Conservation (phyloP, 306 rosid genomes). For the Medicago ruthenica region DNA sequence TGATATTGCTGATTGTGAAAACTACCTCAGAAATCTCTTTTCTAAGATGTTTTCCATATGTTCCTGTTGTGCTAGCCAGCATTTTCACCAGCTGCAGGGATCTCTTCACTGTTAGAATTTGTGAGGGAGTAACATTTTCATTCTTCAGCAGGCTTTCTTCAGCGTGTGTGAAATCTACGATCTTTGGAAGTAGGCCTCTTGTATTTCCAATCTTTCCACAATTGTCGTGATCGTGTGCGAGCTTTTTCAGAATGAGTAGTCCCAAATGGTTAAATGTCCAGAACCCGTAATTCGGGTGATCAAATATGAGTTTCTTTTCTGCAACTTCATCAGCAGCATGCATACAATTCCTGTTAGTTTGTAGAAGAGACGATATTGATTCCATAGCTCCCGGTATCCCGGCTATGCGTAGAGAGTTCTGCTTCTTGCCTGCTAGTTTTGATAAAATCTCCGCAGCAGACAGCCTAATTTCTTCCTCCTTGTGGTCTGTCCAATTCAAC, state of each 20-base stretch:
- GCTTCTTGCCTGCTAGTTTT: conserved; percentile 80
- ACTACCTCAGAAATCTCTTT: conserved; percentile 85
- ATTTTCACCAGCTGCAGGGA: conserved; percentile 89
- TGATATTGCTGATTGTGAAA: conserved; percentile 81
- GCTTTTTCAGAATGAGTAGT: conserved; percentile 79
- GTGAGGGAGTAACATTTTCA: conserved; percentile 54
- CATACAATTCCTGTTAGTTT: conserved; percentile 57
- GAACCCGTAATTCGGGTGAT: conserved; percentile 62
- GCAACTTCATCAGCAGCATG: conserved; percentile 79
- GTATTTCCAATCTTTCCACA: conserved; percentile 95
- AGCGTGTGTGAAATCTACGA: conserved; percentile 77
- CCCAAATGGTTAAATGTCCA: conserved; percentile 90
- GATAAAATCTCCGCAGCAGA: conserved; percentile 86
- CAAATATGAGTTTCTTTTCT: conserved; percentile 63
- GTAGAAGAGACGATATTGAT: conserved; percentile 85
- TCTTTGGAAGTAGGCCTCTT: conserved; percentile 84
- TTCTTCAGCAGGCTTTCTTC: conserved; percentile 71
- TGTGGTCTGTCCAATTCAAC: conserved; percentile 85
- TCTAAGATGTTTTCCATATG: conserved; percentile 73
- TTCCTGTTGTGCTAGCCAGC: conserved; percentile 79
- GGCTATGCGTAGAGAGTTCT: conserved; percentile 79
- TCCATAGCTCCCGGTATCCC: conserved; percentile 97
- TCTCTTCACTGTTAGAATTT: conserved; percentile 70
- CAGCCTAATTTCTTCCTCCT: conserved; percentile 81
- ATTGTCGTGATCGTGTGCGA: conserved; percentile 84